Evolutionary conservation across 768 basidiomycete species (phyloP).

Genomic region (Tylopilus rubrobrunneus): DNA sequence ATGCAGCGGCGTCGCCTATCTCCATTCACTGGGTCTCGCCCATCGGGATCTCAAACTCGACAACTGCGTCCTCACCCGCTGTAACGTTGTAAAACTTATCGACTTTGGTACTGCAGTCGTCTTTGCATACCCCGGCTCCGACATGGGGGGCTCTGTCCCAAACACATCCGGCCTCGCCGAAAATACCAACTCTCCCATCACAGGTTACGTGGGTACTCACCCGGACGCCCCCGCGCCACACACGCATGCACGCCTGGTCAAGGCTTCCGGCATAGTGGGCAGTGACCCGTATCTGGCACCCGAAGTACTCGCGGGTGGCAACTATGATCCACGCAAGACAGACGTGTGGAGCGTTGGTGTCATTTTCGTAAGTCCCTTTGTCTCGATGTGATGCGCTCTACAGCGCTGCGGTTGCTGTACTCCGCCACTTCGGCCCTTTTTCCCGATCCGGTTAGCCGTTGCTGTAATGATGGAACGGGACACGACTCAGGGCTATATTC

Average conservation of each 20-base stretch:
- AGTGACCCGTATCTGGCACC: slow-evolving; percentile 98
- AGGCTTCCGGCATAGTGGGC: slow-evolving; percentile 88
- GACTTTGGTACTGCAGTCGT: slow-evolving; percentile 99
- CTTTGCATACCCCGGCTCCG: slow-evolving; percentile 95
- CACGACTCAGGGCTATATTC: background rate
- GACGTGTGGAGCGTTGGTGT: slow-evolving; percentile 99
- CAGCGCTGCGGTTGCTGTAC: background rate
- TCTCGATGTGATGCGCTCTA: background rate
- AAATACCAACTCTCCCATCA: slow-evolving; percentile 2
- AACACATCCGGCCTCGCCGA: slow-evolving; percentile 6
- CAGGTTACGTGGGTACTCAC: slow-evolving; percentile 20
- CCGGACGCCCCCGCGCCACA: slow-evolving; percentile 35
- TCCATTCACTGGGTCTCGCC: slow-evolving; percentile 95
- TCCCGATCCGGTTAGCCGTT: background rate
- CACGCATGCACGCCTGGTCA: slow-evolving; percentile 39
- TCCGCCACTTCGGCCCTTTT: background rate
- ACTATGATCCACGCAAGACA: slow-evolving; percentile 94
- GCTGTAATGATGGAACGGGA: slow-evolving; percentile 2
- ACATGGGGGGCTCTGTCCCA: slow-evolving; percentile 39
- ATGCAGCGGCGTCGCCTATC: slow-evolving; percentile 95
- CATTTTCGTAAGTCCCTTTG: slow-evolving; percentile 72
- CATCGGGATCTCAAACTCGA: slow-evolving; percentile 99
- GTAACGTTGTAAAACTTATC: slow-evolving; percentile 96
- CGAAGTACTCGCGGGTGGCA: slow-evolving; percentile 77
- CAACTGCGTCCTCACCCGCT: slow-evolving; percentile 97